These are phyloP conservation scores for Arxiozyma slooffiae DNA, from an alignment of 1,139 yeast genomes.

Conservation along the genomic window DNA sequence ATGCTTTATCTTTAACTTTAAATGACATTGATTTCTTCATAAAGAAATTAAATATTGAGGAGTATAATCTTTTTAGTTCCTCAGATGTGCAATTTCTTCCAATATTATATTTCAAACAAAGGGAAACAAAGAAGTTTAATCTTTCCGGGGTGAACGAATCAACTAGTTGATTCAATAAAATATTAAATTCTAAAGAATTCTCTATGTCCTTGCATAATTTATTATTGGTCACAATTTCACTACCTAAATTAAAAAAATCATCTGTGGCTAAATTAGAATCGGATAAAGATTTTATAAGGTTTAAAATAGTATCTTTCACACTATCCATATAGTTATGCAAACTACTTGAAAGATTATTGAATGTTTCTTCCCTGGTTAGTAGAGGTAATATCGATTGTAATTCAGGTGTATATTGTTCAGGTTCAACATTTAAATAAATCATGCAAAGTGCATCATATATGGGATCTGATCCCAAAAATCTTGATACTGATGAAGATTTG, in stretches of 20 bases:
- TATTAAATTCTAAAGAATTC: constrained; percentile 10
- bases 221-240: background rate
- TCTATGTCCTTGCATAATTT: constrained; percentile 7
- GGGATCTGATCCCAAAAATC: background rate
- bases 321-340: background rate
- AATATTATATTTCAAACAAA: too few relatives aligned
- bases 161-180: background rate
- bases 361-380: background rate
- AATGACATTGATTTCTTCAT: constrained; percentile 7
- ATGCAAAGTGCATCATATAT: background rate
- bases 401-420: background rate
- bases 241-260: background rate
- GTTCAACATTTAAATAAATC: background rate
- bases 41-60: constrained; percentile 9
- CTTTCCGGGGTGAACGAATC: background rate
- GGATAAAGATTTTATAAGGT: background rate
- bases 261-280: background rate
- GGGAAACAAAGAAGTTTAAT: background rate
- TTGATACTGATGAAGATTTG: background rate
- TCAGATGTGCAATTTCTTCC: constrained; percentile 10
- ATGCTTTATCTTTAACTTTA: constrained; percentile 19
- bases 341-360: background rate
- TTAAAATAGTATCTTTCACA: background rate
- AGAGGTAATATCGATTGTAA: background rate
- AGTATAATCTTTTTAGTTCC: constrained; percentile 11